A percentile compares a stretch with the other conserved stretches of the same genome.
Evolutionary conservation across 139 green algal species (phyloP).

Genomic region (Picochlorum sp.): DNA sequence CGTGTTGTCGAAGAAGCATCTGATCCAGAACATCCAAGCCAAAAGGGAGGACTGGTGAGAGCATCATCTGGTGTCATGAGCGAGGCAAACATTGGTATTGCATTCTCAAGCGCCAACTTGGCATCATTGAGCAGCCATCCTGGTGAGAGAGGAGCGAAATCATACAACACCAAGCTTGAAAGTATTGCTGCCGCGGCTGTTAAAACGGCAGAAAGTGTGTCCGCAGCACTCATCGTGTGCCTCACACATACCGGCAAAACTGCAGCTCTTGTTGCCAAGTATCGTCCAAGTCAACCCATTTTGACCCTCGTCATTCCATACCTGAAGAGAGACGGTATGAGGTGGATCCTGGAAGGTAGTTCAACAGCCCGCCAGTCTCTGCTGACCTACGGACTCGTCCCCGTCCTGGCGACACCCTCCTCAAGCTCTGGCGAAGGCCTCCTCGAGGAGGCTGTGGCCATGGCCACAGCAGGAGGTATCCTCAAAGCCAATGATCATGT

Average conservation of each 20-base stretch:
- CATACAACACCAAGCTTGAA: conserved; percentile 60
- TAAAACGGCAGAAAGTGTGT: conserved; percentile 71
- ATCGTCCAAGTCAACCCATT: conserved; percentile 76
- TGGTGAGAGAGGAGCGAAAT: not conserved
- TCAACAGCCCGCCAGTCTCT: conserved; percentile 65
- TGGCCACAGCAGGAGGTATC: conserved; percentile 44
- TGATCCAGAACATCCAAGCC: conserved; percentile 6
- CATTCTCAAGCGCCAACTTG: not conserved
- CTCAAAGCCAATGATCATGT: conserved; percentile 42
- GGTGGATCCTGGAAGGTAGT: conserved; percentile 70
- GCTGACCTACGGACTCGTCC: conserved; percentile 67
- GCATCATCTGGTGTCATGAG: not conserved
- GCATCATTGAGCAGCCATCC: not conserved
- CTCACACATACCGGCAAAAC: conserved; percentile 69
- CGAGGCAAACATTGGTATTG: conserved; percentile 8
- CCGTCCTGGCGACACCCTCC: conserved; percentile 71
- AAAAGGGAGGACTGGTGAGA: not conserved
- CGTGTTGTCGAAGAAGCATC: conserved; percentile 1
- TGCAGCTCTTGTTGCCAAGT: conserved; percentile 79
- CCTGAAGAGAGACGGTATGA: conserved; percentile 63
- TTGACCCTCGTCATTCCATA: conserved; percentile 79
- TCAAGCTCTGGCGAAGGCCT: conserved; percentile 47
- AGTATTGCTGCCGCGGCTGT: conserved; percentile 74
- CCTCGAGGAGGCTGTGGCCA: conserved; percentile 55
- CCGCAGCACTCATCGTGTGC: conserved; percentile 68